A percentile compares a stretch with the other conserved stretches of the same genome.
These are phyloP conservation scores for Vararia minispora DNA, from an alignment of 768 basidiomycete genomes.

Conservation along the genomic window DNA sequence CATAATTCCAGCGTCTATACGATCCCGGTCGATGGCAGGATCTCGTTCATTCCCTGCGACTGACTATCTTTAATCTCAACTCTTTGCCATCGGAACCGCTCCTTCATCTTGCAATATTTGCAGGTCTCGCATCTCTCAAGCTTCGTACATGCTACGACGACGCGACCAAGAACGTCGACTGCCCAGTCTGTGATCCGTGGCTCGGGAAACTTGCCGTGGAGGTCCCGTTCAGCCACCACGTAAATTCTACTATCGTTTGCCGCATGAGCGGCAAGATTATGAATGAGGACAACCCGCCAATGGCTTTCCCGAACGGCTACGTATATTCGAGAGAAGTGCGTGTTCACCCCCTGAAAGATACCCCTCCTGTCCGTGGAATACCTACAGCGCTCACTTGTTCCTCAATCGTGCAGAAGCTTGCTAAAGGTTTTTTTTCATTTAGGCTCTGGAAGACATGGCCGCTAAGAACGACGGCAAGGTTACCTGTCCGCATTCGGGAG, in stretches of 20 bases:
- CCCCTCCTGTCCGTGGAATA: neutral
- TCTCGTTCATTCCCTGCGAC: conserved; percentile 70
- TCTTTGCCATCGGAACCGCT: conserved; percentile 81
- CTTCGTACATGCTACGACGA: conserved; percentile 71
- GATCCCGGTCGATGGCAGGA: conserved; percentile 66
- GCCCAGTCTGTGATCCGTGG: conserved; percentile 81
- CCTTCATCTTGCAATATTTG: conserved; percentile 79
- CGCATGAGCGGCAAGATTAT: conserved; percentile 85
- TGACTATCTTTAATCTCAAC: conserved; percentile 80
- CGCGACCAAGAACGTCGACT: conserved; percentile 64
- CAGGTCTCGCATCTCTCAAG: conserved; percentile 85
- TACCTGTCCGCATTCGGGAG: conserved; percentile 70
- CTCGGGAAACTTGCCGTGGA: conserved; percentile 70
- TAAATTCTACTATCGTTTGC: conserved; percentile 94
- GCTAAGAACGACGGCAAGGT: conserved; percentile 67
- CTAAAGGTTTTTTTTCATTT: neutral
- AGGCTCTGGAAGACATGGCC: conserved; percentile 88
- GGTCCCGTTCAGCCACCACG: conserved; percentile 88
- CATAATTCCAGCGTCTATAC: conserved; percentile 58
- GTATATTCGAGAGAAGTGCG: conserved; percentile 90
- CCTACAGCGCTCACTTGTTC: no score
- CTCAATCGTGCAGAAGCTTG: neutral
- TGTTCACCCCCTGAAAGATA: conserved; percentile 4
- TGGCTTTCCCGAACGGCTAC: conserved; percentile 84
- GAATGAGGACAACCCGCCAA: conserved; percentile 87